Evolutionary conservation across 768 basidiomycete genomes (phyloP).

Genomic region (Myochromella boudieri): DNA sequence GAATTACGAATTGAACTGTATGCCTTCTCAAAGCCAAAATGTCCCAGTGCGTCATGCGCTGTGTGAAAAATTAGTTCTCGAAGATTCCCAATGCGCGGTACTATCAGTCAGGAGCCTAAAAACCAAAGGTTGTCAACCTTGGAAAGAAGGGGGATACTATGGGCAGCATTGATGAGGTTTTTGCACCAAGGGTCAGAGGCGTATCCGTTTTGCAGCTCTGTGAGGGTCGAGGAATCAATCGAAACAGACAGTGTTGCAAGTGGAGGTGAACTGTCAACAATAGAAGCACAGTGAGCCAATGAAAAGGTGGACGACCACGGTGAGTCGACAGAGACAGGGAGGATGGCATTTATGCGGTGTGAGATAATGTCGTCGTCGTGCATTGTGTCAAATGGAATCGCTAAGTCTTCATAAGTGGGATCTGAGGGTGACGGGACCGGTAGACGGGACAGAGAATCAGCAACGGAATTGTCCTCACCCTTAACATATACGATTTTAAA

Average conservation of each 20-base stretch:
- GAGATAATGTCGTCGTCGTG: too few species aligned
- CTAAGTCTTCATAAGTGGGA: too few species aligned
- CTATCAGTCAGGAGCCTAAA: background rate
- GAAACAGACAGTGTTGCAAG: background rate
- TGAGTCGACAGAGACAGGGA: too few species aligned
- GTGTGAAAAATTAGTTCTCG: background rate
- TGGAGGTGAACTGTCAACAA: too few species aligned
- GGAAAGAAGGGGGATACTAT: background rate
- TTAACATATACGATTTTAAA: background rate
- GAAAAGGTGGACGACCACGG: too few species aligned
- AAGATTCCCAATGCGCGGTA: background rate
- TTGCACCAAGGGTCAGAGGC: background rate
- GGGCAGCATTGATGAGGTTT: background rate
- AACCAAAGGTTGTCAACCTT: background rate
- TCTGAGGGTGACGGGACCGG: too few species aligned
- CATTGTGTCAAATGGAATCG: too few species aligned
- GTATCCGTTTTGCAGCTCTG: background rate
- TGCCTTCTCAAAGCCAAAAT: too few species aligned
- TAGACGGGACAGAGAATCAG: background rate
- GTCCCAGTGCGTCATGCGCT: too few species aligned
- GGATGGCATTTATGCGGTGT: too few species aligned
- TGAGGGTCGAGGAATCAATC: background rate
- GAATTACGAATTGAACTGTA: too few species aligned
- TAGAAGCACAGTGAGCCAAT: too few species aligned
- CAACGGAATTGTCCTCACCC: background rate